Conservation (phyloP, 2,329 filamentous ascomycete genomes). For the Lasiodiplodia gonubiensis region DNA sequence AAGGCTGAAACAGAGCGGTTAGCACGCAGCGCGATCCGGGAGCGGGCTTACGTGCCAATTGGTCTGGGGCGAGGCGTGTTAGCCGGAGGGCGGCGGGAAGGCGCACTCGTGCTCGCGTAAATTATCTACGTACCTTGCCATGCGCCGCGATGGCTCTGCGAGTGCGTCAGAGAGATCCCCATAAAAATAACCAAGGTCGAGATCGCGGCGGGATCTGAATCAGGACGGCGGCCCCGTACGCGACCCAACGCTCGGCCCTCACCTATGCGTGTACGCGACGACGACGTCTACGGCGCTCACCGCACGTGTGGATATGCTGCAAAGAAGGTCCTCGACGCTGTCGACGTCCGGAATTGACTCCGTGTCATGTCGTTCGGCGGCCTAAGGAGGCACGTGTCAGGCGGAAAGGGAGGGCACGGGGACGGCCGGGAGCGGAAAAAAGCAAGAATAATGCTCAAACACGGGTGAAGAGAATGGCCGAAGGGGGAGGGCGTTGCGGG, state of each 20-base stretch:
- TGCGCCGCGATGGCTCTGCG: slow-evolving; percentile 20
- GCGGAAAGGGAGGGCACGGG: slow-evolving; percentile 7
- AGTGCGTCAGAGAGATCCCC: slow-evolving; percentile 7
- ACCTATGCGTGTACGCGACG: slow-evolving; percentile 22
- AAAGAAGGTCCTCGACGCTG: slow-evolving; percentile 14
- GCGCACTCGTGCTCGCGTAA: background rate
- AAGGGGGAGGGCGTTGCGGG: slow-evolving; percentile 1
- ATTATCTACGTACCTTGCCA: slow-evolving; percentile 12
- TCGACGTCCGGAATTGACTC: background rate
- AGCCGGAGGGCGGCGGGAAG: slow-evolving; percentile 18
- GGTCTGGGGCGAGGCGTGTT: slow-evolving; percentile 17
- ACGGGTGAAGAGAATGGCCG: slow-evolving; percentile 7
- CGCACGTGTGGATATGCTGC: slow-evolving; percentile 11
- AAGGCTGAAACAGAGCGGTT: slow-evolving; percentile 34
- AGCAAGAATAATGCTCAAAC: slow-evolving; percentile 9
- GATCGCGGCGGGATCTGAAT: slow-evolving; percentile 16
- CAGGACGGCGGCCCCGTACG: background rate
- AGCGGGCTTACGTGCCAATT: slow-evolving; percentile 28
- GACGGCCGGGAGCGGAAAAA: slow-evolving; percentile 10
- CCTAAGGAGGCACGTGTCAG: slow-evolving; percentile 4
- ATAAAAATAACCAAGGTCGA: slow-evolving; percentile 8
- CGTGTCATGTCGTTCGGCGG: background rate
- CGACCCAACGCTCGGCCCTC: slow-evolving; percentile 15
- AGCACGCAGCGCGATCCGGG: slow-evolving; percentile 16
- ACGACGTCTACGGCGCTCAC: slow-evolving; percentile 15